Conservation (phyloP, 352 stramenopile species). For the Thalassiosira mediterranea region DNA sequence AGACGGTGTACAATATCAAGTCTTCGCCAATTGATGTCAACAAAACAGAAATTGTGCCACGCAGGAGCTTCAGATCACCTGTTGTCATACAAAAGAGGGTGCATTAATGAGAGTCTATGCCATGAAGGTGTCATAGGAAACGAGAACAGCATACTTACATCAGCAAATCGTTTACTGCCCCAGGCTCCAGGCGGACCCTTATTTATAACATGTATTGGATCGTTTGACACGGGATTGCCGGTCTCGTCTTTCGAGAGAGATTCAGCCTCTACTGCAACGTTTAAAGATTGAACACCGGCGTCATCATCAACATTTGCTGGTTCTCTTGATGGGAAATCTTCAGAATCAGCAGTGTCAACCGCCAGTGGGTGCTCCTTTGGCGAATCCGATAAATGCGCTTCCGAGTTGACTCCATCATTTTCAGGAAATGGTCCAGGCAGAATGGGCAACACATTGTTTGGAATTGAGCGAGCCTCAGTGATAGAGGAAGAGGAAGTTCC, state of each 20-base stretch:
- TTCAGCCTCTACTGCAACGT: not conserved
- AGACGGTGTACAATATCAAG: no score
- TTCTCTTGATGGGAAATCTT: slow-evolving; percentile 18
- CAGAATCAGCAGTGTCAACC: slow-evolving; percentile 15
- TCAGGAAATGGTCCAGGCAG: slow-evolving; percentile 22
- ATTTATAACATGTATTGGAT: slow-evolving; percentile 12
- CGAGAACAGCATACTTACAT: slow-evolving; percentile 42
- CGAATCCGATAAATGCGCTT: slow-evolving; percentile 5
- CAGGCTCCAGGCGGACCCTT: slow-evolving; percentile 21
- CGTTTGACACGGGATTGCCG: not conserved
- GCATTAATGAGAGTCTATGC: slow-evolving; percentile 1
- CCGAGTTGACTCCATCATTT: slow-evolving; percentile 13
- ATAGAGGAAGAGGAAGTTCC: slow-evolving; percentile 10
- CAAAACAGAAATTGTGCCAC: no score
- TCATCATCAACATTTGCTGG: not conserved
- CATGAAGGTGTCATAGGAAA: slow-evolving; percentile 4
- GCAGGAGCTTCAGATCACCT: slow-evolving; percentile 15
- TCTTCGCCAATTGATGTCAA: no score
- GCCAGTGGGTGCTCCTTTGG: slow-evolving; percentile 9
- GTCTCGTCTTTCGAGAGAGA: slow-evolving; percentile 2
- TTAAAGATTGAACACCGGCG: not conserved
- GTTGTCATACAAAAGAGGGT: slow-evolving; percentile 3
- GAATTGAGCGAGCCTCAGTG: slow-evolving; percentile 7
- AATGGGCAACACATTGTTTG: slow-evolving; percentile 24
- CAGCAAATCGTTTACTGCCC: slow-evolving; percentile 47